Evolutionary conservation across 495 filamentous ascomycete genomes (phyloP).

Genomic region (Ramalina intermedia): DNA sequence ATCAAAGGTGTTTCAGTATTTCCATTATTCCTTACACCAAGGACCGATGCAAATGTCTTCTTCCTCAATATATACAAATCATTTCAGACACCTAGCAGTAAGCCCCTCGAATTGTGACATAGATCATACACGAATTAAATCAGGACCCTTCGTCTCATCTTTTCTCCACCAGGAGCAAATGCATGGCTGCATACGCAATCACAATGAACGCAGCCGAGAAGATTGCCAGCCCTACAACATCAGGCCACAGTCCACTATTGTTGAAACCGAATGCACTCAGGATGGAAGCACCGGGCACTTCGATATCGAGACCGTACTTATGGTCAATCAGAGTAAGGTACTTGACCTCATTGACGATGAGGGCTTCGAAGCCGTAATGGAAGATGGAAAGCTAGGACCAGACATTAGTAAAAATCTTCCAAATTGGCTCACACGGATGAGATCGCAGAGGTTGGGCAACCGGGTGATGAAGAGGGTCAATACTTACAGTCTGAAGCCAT

Average conservation of each 20-base stretch:
- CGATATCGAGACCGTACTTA: conserved; percentile 90
- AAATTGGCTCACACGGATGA: neutral
- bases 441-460: no score
- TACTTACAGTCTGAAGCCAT: conserved; percentile 73
- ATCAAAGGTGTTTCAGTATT: no score
- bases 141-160: conserved; percentile 31
- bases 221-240: conserved; percentile 66
- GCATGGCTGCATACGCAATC: conserved; percentile 85
- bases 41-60: no score
- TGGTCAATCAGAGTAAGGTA: conserved; percentile 79
- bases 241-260: conserved; percentile 66
- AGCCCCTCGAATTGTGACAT: no score
- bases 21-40: no score
- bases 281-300: conserved; percentile 88
- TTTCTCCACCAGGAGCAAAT: conserved; percentile 84
- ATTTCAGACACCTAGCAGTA: no score
- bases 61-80: no score
- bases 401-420: conserved; percentile 9
- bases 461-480: neutral
- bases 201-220: conserved; percentile 76
- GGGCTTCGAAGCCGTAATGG: conserved; percentile 92
- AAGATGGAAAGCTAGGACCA: conserved; percentile 72
- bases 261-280: conserved; percentile 88
- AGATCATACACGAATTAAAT: no score
- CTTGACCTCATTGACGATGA: conserved; percentile 97